Evolutionary conservation across 176 grass and related monocot genomes (phyloP).

Genomic region (Avena insularis): DNA sequence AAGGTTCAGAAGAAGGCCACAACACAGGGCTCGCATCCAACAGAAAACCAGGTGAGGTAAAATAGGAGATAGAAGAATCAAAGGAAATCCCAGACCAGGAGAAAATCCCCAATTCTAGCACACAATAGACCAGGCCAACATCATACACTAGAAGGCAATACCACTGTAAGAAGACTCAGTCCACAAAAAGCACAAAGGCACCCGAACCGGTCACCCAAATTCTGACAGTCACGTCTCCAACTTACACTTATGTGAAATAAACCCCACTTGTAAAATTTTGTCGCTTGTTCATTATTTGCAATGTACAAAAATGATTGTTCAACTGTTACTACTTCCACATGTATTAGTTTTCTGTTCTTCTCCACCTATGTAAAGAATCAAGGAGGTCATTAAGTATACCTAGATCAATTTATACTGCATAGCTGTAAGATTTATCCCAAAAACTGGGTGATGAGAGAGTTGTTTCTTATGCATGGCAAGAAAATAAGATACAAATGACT

Average conservation of each 20-base stretch:
- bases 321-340: background rate
- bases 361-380: background rate
- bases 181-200: too few relatives aligned
- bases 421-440: slow-evolving; percentile 10
- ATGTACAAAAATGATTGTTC: background rate
- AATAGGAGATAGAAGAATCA: too few relatives aligned
- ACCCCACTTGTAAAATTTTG: background rate
- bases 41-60: too few relatives aligned
- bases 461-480: slow-evolving; percentile 4
- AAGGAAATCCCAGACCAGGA: too few relatives aligned
- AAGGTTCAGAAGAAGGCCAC: too few relatives aligned
- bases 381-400: background rate
- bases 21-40: too few relatives aligned
- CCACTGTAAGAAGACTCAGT: too few relatives aligned
- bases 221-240: background rate
- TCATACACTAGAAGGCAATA: too few relatives aligned
- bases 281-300: background rate
- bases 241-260: background rate
- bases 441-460: background rate
- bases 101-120: too few relatives aligned
- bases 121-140: too few relatives aligned
- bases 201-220: background rate
- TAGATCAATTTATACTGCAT: background rate
- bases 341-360: background rate
- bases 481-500: background rate